Evolutionary conservation across 768 basidiomycete species (phyloP).

Genomic region (Pleurotus djamor): DNA sequence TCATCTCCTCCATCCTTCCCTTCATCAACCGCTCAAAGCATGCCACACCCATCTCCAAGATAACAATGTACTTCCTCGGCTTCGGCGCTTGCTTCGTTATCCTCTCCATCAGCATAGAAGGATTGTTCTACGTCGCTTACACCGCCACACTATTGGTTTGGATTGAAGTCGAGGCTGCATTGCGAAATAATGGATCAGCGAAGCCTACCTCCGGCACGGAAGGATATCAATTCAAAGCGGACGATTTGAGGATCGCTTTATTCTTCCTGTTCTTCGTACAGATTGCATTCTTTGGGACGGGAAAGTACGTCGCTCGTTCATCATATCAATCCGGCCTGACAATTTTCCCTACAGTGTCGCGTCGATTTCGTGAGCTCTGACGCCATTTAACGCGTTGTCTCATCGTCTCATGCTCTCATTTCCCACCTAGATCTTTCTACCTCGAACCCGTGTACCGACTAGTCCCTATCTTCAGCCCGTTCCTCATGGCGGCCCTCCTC

Average conservation of each 20-base stretch:
- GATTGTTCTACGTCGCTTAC: conserved; percentile 75
- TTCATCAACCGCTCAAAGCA: conserved; percentile 35
- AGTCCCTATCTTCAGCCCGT: conserved; percentile 83
- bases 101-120: conserved; percentile 81
- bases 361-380: conserved; percentile 68
- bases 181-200: conserved; percentile 9
- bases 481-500: conserved; percentile 74
- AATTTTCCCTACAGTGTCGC: conserved; percentile 49
- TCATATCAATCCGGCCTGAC: neutral
- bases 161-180: conserved; percentile 57
- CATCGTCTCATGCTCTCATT: neutral
- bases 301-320: conserved; percentile 54
- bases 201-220: conserved; percentile 2
- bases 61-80: conserved; percentile 64
- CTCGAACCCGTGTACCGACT: conserved; percentile 86
- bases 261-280: conserved; percentile 89
- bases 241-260: conserved; percentile 71
- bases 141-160: conserved; percentile 61
- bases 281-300: conserved; percentile 82
- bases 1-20: conserved; percentile 47
- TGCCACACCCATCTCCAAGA: conserved; percentile 42
- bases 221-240: conserved; percentile 45
- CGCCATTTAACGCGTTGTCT: neutral
- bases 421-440: conserved; percentile 65
- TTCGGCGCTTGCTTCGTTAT: conserved; percentile 77